Base-by-base conservation (phyloP, 176 grass and related monocot species). In the Paspalum vaginatum region DNA sequence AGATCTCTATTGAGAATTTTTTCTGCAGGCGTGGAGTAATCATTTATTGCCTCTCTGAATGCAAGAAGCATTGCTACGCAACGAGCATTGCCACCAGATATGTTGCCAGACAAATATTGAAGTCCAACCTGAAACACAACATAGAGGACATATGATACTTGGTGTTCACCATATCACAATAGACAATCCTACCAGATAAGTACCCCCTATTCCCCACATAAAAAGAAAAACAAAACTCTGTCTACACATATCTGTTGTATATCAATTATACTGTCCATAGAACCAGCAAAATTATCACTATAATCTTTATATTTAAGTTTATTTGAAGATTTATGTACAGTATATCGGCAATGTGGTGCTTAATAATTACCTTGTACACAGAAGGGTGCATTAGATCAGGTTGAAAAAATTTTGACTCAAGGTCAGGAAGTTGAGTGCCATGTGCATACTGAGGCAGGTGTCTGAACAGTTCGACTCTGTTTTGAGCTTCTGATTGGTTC, bases 61-160 rank as follows among this genome's bases (percentile, higher is more conserved):
- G 94, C 91, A 72, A 93, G 84, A 86, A 97, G 91, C 94, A 97
- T 93, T 78, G 88, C 91, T 72, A 91, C 87, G 58, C 94, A 93
- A 73, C 86, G 81, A 68, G 68, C 88, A 87, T 97, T 97, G 68
- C 86, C 84, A 74, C 94, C 91, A 18, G 83, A 89, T 74, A 97
- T 85, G 25, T 85, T 59, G 14, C 89, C 81, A 57, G 88, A 89
- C 27, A 97, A 82, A 89, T 85, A 97, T 52, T 97, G 91, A 76
- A 97, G 91, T 52, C 94, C 94, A 69, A 92, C 89, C 93, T 95
- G 81, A 88, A 70, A 88, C 0, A 38, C 73, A 54, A 58, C 50
- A 74, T 17, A 43, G 8, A 53, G 7, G 37, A 48, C 72, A 76
- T 76, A 41, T 68, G 22, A 76, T 68, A 60, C 54, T 77, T 24